Evolutionary conservation across 139 green algal species (phyloP).

Genomic region (Tetradesmus obliquus): DNA sequence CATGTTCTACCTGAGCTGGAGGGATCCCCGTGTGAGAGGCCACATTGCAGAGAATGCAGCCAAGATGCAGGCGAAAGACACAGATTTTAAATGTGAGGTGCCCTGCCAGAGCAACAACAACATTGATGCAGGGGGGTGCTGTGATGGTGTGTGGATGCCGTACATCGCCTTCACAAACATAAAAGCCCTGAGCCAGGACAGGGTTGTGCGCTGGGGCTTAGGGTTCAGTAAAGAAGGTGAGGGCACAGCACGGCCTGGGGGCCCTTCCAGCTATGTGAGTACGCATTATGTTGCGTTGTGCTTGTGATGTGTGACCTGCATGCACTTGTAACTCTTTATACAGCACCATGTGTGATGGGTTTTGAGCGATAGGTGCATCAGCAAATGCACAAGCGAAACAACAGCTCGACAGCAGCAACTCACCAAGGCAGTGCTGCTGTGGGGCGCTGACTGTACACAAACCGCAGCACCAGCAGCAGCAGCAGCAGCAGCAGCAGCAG

Average conservation of each 20-base stretch:
- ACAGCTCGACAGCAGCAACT: too few species aligned
- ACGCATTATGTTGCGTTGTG: too few species aligned
- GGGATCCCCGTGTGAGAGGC: not conserved
- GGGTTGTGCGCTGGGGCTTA: conserved; percentile 30
- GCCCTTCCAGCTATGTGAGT: too few species aligned
- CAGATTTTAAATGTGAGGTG: not conserved
- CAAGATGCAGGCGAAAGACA: not conserved
- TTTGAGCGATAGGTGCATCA: too few species aligned
- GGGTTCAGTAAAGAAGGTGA: not conserved
- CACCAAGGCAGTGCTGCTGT: too few species aligned
- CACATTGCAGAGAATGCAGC: not conserved
- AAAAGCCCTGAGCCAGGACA: not conserved
- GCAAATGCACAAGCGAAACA: too few species aligned
- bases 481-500: too few species aligned
- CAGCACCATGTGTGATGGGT: too few species aligned
- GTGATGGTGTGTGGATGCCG: conserved; percentile 33
- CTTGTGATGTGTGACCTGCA: too few species aligned
- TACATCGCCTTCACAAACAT: conserved; percentile 41
- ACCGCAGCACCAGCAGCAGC: too few species aligned
- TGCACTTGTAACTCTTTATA: too few species aligned
- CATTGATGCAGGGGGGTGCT: not conserved
- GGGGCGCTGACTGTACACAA: too few species aligned
- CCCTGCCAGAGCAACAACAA: conserved; percentile 40
- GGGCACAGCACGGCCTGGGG: not conserved
- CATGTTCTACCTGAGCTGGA: conserved; percentile 15